Conservation (phyloP, 371 early-diverging fungal species). For the Capillidium rhysosporum region DNA sequence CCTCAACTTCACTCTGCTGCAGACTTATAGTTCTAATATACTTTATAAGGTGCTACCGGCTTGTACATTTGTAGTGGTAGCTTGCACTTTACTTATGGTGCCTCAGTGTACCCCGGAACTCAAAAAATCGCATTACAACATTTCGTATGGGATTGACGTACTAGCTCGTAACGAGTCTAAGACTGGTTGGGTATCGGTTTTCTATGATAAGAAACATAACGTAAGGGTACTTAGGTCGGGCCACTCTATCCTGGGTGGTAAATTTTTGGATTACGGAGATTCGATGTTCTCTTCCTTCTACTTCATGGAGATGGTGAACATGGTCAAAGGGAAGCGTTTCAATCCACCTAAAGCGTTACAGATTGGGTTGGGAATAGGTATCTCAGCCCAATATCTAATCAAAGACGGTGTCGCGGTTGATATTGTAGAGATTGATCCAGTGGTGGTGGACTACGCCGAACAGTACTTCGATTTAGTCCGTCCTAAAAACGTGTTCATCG, state of each 20-base stretch:
- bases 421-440: slow-evolving; percentile 58
- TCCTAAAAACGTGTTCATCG: slow-evolving; percentile 24
- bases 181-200: slow-evolving; percentile 51
- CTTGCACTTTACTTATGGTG: slow-evolving; percentile 10
- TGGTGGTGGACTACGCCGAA: slow-evolving; percentile 35
- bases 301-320: slow-evolving; percentile 30
- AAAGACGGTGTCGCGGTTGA: slow-evolving; percentile 31
- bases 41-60: background rate
- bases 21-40: background rate
- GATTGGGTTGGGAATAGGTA: slow-evolving; percentile 59
- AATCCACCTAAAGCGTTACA: background rate
- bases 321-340: background rate
- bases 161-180: slow-evolving; percentile 38
- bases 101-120: background rate
- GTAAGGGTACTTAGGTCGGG: slow-evolving; percentile 52
- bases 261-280: slow-evolving; percentile 29
- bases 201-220: slow-evolving; percentile 22
- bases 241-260: slow-evolving; percentile 63
- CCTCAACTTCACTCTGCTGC: slow-evolving; percentile 1
- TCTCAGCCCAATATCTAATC: slow-evolving; percentile 39
- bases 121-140: background rate
- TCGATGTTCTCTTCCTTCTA: slow-evolving; percentile 57
- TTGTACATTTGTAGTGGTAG: background rate
- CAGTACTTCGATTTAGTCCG: slow-evolving; percentile 35
- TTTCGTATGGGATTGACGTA: slow-evolving; percentile 15